Conservation (phyloP, 1,139 yeast genomes). For the Taphrina betulina region DNA sequence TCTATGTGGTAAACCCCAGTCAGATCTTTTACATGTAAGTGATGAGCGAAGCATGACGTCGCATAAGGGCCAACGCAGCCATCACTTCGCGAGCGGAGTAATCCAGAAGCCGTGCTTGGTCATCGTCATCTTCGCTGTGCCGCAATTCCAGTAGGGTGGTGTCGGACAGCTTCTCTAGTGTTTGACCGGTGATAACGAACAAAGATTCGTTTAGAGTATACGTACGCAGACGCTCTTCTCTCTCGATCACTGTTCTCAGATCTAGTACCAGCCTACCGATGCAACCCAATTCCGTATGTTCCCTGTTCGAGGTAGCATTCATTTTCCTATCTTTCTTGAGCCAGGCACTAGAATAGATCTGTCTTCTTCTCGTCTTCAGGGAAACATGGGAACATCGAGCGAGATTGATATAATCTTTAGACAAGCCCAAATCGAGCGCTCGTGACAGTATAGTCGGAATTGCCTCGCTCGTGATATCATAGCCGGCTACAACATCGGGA, state of each 20-base stretch:
- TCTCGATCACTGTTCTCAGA: constrained; percentile 19
- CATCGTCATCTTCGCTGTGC: constrained; percentile 11
- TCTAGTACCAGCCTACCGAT: constrained; percentile 27
- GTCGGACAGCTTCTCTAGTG: constrained; percentile 11
- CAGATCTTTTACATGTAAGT: constrained; percentile 3
- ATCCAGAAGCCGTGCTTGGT: constrained; percentile 12
- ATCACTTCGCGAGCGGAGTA: constrained; percentile 8
- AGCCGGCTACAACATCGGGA: constrained; percentile 28
- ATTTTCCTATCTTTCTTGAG: constrained; percentile 27
- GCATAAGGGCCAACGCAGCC: constrained; percentile 15
- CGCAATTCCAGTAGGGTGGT: constrained; percentile 3
- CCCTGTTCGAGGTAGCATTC: constrained; percentile 26
- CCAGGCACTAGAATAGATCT: constrained; percentile 29
- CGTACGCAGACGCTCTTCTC: constrained; percentile 30
- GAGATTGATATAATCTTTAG: constrained; percentile 18
- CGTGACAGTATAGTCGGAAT: constrained; percentile 24
- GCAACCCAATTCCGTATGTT: constrained; percentile 29
- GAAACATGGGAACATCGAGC: constrained; percentile 17
- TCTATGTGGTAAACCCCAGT: neutral
- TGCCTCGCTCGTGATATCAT: constrained; percentile 28
- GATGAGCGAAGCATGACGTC: constrained; percentile 23
- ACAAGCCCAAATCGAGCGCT: constrained; percentile 17
- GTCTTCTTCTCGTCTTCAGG: constrained; percentile 27
- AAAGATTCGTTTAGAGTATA: constrained; percentile 29
- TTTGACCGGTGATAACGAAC: constrained; percentile 9